These are phyloP conservation scores for Torulaspora quercuum DNA, from an alignment of 805 yeast species.

Conservation along the genomic window DNA sequence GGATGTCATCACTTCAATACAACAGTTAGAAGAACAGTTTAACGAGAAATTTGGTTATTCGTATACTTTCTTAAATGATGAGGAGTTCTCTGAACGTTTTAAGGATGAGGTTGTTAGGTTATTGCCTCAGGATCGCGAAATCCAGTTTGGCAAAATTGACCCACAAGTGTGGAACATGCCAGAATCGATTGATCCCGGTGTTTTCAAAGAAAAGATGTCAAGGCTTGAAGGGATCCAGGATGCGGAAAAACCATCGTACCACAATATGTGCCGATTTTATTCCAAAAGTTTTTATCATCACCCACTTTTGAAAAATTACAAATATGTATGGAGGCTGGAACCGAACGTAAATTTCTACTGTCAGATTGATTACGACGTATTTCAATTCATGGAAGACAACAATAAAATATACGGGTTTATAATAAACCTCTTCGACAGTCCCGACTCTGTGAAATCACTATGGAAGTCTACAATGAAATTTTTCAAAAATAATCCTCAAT, in stretches of 20 bases:
- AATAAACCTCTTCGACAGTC: slow-evolving; percentile 64
- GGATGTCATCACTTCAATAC: slow-evolving; percentile 50
- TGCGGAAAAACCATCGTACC: slow-evolving; percentile 61
- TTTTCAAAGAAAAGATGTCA: slow-evolving; percentile 42
- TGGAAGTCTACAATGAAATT: slow-evolving; percentile 70
- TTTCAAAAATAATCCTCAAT: slow-evolving; percentile 53
- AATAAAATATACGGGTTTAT: slow-evolving; percentile 72
- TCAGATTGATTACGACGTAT: slow-evolving; percentile 70
- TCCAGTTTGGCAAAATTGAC: slow-evolving; percentile 46
- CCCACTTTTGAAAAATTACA: slow-evolving; percentile 56
- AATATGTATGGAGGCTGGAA: slow-evolving; percentile 79
- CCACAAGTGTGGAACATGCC: slow-evolving; percentile 61
- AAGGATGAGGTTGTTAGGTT: slow-evolving; percentile 41
- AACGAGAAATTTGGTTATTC: slow-evolving; percentile 73
- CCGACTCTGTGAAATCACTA: slow-evolving; percentile 55
- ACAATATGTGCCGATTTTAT: slow-evolving; percentile 82
- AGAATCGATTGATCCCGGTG: slow-evolving; percentile 45
- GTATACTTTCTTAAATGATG: slow-evolving; percentile 74
- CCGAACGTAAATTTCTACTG: slow-evolving; percentile 68
- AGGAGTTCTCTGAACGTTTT: slow-evolving; percentile 58
- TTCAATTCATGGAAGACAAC: slow-evolving; percentile 66
- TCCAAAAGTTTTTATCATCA: slow-evolving; percentile 61
- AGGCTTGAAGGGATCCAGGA: slow-evolving; percentile 52
- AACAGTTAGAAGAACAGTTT: slow-evolving; percentile 59
- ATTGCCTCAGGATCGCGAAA: slow-evolving; percentile 42